Percentiles rank a stretch among this genome's conserved stretches.
Conservation (phyloP, 1,139 yeast species). For the Yamadazyma diddensiae region DNA sequence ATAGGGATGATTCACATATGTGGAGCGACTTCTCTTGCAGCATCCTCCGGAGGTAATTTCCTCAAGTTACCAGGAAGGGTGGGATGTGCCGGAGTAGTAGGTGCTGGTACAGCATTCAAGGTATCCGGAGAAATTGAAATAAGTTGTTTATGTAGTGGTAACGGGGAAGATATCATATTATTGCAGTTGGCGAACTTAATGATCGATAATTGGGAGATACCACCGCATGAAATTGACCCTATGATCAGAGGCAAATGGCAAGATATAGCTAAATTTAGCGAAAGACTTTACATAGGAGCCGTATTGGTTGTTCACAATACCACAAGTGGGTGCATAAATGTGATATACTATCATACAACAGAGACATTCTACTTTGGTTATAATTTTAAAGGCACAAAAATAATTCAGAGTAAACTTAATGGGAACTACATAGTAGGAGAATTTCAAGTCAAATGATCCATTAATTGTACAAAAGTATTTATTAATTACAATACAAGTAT, state of each 20-base stretch:
- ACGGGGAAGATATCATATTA: constrained; percentile 51
- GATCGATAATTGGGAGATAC: constrained; percentile 1
- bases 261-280: constrained; percentile 1
- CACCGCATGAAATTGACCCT: background rate
- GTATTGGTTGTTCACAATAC: constrained; percentile 21
- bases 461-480: constrained; percentile 8
- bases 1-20: constrained; percentile 26
- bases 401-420: constrained; percentile 27
- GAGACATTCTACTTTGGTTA: constrained; percentile 45
- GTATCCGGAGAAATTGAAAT: constrained; percentile 18
- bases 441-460: constrained; percentile 17
- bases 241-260: constrained; percentile 3
- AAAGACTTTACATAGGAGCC: constrained; percentile 31
- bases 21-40: constrained; percentile 23
- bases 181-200: constrained; percentile 37
- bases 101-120: constrained; percentile 38
- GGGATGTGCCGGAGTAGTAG: constrained; percentile 53
- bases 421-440: constrained; percentile 36
- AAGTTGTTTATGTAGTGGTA: constrained; percentile 51
- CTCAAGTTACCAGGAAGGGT: constrained; percentile 48
- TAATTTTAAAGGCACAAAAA: constrained; percentile 16
- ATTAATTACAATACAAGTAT: constrained; percentile 18
- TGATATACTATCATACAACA: constrained; percentile 43
- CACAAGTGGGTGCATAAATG: constrained; percentile 9
- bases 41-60: constrained; percentile 55